phyloP scores from a whole-genome alignment of 106 monocot genomes.

The Apostasia ramifera region DNA sequence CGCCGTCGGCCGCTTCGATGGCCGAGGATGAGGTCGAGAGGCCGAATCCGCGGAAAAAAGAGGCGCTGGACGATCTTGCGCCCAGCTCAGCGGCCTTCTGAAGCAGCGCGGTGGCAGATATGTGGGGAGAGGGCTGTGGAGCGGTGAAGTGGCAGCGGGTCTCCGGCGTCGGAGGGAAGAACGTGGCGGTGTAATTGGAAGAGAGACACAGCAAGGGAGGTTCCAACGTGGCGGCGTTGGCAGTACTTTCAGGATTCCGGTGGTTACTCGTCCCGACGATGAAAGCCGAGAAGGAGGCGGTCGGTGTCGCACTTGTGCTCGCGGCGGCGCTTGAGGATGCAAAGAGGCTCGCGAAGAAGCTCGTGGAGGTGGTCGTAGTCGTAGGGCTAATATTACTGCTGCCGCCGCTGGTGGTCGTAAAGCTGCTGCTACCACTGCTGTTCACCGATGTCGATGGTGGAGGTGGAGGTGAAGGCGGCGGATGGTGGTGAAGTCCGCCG shows the following conservation, averaged over 20 bases:
- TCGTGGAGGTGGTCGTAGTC: neutral
- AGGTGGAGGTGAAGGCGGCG: neutral
- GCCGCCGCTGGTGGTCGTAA: conserved; percentile 3
- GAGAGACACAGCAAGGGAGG: conserved; percentile 7
- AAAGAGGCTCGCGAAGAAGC: conserved; percentile 8
- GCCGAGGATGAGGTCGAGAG: neutral
- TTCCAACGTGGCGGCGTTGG: neutral
- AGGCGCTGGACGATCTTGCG: neutral
- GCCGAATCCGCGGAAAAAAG: conserved; percentile 2
- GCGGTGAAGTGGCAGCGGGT: neutral
- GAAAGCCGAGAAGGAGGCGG: neutral
- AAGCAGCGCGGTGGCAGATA: conserved; percentile 4
- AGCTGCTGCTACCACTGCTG: conserved; percentile 1
- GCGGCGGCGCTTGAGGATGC: neutral
- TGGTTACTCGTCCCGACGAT: neutral
- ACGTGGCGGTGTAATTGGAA: neutral
- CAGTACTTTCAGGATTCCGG: no score
- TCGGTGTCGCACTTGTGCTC: neutral
- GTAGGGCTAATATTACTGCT: conserved; percentile 3
- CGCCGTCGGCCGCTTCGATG: neutral
- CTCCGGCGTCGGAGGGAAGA: conserved; percentile 8
- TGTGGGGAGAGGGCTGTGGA: neutral
- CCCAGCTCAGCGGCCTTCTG: conserved; percentile 9
- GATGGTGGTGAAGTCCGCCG: neutral
- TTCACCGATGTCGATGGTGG: neutral